Evolutionary conservation across 192 early-diverging fungal genomes (phyloP).

Genomic region (Coemansia reversa): DNA sequence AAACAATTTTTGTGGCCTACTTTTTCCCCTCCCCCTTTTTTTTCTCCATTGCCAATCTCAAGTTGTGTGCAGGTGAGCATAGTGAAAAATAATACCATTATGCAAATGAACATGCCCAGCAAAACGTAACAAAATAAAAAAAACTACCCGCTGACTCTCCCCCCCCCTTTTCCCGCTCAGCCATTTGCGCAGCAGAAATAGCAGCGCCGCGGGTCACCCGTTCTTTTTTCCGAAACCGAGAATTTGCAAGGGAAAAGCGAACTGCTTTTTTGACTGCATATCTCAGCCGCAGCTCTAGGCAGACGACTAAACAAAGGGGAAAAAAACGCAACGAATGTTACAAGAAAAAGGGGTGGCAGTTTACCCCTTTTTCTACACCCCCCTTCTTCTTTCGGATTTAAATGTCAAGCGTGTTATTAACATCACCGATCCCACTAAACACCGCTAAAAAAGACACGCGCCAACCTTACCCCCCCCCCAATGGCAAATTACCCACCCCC

Average conservation of each 20-base stretch:
- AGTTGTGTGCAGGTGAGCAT: neutral
- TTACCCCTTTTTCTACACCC: neutral
- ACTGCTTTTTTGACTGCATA: neutral
- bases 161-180: neutral
- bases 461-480: neutral
- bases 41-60: neutral
- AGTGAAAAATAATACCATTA: neutral
- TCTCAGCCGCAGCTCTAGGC: neutral
- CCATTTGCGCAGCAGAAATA: conserved; percentile 13
- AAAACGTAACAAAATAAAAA: neutral
- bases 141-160: neutral
- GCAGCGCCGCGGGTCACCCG: conserved; percentile 1
- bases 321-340: neutral
- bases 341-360: no score
- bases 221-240: conserved; percentile 4
- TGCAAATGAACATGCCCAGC: neutral
- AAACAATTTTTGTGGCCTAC: neutral
- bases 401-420: neutral
- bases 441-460: neutral
- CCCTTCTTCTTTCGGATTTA: neutral
- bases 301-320: neutral
- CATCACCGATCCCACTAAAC: neutral
- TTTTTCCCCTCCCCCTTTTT: neutral
- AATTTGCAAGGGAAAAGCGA: neutral
- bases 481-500: neutral